phyloP scores from a whole-genome alignment of 164 flowering plant genomes.

The Berberis vulgaris region DNA sequence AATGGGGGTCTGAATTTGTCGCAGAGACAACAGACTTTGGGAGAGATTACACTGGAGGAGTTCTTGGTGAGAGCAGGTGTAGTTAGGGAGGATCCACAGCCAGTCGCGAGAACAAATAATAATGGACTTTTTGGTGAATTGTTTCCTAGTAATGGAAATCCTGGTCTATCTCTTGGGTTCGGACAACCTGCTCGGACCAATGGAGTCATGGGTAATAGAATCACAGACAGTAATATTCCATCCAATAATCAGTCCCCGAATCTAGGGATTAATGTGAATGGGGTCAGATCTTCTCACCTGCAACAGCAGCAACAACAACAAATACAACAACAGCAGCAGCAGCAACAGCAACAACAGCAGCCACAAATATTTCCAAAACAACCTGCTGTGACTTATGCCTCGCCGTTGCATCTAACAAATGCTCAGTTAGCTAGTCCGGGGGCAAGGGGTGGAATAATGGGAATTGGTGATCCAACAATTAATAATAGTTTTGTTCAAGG shows the following conservation, averaged over 20 bases:
- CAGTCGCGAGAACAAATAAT: slow-evolving; percentile 10
- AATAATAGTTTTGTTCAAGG: slow-evolving; percentile 28
- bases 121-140: slow-evolving; percentile 21
- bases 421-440: slow-evolving; percentile 39
- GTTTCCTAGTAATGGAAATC: slow-evolving; percentile 11
- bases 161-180: slow-evolving; percentile 21
- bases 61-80: slow-evolving; percentile 70
- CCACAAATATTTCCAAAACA: slow-evolving; percentile 33
- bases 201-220: slow-evolving; percentile 8
- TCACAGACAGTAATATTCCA: slow-evolving; percentile 5
- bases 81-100: slow-evolving; percentile 48
- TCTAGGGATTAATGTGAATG: slow-evolving; percentile 16
- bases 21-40: slow-evolving; percentile 26
- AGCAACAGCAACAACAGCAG: slow-evolving; percentile 19
- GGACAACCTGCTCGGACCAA: slow-evolving; percentile 15
- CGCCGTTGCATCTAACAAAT: background rate
- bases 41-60: slow-evolving; percentile 77
- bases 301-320: background rate
- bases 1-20: slow-evolving; percentile 13
- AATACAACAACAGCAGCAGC: too few species aligned
- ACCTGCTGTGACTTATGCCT: slow-evolving; percentile 27
- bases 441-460: slow-evolving; percentile 23
- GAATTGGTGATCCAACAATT: slow-evolving; percentile 34
- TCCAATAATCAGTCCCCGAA: slow-evolving; percentile 15
- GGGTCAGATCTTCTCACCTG: slow-evolving; percentile 13